phyloP scores from a whole-genome alignment of 768 basidiomycete genomes.

The Lactarius indigo region DNA sequence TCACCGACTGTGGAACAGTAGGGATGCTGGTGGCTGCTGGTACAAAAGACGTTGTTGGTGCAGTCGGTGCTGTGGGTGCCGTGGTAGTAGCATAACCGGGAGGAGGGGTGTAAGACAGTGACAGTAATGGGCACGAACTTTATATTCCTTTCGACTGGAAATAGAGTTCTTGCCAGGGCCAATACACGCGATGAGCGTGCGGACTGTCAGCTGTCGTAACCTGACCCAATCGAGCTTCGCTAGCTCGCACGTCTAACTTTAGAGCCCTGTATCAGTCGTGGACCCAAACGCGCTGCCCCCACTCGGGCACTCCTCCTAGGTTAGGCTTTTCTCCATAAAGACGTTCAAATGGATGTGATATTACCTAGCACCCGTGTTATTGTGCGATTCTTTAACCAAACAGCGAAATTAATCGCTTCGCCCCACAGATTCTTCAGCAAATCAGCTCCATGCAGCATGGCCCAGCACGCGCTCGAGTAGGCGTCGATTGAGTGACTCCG shows the following conservation, averaged over 20 bases:
- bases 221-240: not conserved
- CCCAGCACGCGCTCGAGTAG: slow-evolving; percentile 32
- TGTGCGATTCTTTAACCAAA: not conserved
- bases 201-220: no score
- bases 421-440: slow-evolving; percentile 37
- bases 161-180: no score
- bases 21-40: no score
- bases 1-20: no score
- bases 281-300: no score
- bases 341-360: not conserved
- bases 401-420: slow-evolving; percentile 26
- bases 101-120: not conserved
- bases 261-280: no score
- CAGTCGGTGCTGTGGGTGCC: no score
- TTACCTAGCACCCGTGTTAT: not conserved
- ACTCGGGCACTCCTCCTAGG: not conserved
- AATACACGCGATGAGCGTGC: not conserved
- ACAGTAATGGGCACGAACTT: not conserved
- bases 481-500: slow-evolving; percentile 36
- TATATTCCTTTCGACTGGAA: not conserved
- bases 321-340: not conserved
- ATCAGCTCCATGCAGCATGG: slow-evolving; percentile 32
- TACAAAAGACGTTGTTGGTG: no score
- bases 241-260: no score
- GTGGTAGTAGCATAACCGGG: not conserved